A percentile compares a stretch with the other conserved stretches of the same genome.
Evolutionary conservation across 2,329 filamentous ascomycete genomes (phyloP).

Genomic region (Neonectria hederae): DNA sequence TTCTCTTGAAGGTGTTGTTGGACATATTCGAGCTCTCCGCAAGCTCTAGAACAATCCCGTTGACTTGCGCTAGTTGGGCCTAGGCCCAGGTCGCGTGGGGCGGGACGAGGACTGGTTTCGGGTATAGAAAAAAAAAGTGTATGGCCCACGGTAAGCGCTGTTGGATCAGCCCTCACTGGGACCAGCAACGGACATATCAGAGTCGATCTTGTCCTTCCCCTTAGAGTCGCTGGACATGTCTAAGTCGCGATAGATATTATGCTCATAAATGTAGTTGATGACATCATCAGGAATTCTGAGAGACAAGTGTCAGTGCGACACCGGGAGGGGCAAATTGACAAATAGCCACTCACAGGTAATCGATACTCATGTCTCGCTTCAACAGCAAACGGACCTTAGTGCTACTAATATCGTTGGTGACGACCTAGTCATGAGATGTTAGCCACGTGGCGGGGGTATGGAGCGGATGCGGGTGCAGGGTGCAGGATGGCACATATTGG

Average conservation of each 20-base stretch:
- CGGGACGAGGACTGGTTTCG: slow-evolving; percentile 1
- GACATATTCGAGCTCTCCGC: not conserved
- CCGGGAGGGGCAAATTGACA: not conserved
- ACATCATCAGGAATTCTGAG: slow-evolving; percentile 71
- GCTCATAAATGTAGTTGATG: slow-evolving; percentile 76
- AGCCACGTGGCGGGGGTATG: slow-evolving; percentile 16
- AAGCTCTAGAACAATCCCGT: not conserved
- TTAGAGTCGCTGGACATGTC: slow-evolving; percentile 41
- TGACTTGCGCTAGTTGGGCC: slow-evolving; percentile 5
- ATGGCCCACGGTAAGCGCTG: not conserved
- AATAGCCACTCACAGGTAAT: slow-evolving; percentile 61
- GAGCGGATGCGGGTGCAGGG: not conserved
- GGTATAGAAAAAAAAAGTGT: slow-evolving; percentile 6
- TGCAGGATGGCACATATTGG: not conserved
- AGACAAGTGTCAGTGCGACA: slow-evolving; percentile 1
- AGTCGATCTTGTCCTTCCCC: slow-evolving; percentile 36
- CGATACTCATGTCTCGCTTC: slow-evolving; percentile 82
- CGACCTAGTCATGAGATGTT: slow-evolving; percentile 58
- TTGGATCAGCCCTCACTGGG: slow-evolving; percentile 43
- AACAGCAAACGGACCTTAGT: slow-evolving; percentile 84
- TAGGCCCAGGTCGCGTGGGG: not conserved
- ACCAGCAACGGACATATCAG: slow-evolving; percentile 27
- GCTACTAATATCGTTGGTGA: slow-evolving; percentile 88
- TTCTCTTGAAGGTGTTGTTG: not conserved
- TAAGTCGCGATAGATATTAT: slow-evolving; percentile 69